Evolutionary conservation across 169 alveolate species (phyloP).

Genomic region (Neospora caninum): DNA sequence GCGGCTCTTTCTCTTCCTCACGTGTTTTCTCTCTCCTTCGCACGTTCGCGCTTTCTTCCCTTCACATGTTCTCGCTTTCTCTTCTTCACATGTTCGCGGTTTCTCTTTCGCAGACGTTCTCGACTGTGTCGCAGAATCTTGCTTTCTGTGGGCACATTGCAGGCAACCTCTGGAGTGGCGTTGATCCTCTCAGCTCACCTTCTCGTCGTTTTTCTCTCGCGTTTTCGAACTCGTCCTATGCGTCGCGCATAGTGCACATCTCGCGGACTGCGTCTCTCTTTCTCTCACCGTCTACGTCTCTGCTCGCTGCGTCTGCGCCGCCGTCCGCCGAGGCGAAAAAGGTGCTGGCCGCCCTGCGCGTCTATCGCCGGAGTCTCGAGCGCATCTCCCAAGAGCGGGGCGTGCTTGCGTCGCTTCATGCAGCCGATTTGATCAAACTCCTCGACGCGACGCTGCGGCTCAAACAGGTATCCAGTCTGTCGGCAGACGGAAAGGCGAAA

Average conservation of each 20-base stretch:
- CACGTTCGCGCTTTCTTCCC: too few species aligned
- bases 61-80: background rate
- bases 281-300: background rate
- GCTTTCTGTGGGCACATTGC: background rate
- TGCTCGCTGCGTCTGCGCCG: background rate
- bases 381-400: background rate
- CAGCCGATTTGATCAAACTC: background rate
- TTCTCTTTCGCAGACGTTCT: too few species aligned
- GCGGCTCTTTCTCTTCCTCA: too few species aligned
- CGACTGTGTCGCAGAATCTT: too few species aligned
- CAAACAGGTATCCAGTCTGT: background rate
- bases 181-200: background rate
- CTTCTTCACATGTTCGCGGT: background rate
- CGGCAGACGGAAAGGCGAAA: background rate
- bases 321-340: background rate
- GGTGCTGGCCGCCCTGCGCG: background rate
- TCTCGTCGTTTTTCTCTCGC: background rate
- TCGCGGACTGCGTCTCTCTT: background rate
- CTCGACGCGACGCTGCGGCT: background rate
- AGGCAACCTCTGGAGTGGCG: slow-evolving; percentile 40
- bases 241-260: too few species aligned
- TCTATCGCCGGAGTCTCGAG: background rate
- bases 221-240: too few species aligned
- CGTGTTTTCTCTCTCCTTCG: background rate
- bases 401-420: background rate